Evolutionary conservation across 345 rosid genomes (phyloP).

Genomic region (Euclidium syriacum): DNA sequence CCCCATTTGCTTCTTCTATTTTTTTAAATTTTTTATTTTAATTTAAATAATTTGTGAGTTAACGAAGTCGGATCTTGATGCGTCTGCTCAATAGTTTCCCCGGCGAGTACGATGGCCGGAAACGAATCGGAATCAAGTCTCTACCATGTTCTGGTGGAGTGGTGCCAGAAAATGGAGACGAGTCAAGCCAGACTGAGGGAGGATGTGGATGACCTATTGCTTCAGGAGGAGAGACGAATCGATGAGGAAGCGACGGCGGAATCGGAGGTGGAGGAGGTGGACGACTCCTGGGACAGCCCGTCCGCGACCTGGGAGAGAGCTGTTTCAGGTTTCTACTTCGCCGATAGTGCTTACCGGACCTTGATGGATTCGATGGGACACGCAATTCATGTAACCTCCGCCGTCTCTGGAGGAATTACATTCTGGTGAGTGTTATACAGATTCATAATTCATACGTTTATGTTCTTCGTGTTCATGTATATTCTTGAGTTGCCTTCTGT

Average conservation of each 20-base stretch:
- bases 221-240: conserved; percentile 25
- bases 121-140: conserved; percentile 28
- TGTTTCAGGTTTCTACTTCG: conserved; percentile 40
- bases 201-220: conserved; percentile 41
- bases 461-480: not conserved
- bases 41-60: not conserved
- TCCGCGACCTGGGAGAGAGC: conserved; percentile 29
- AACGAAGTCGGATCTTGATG: conserved; percentile 6
- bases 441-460: not conserved
- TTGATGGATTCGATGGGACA: conserved; percentile 73
- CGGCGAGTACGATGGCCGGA: conserved; percentile 40
- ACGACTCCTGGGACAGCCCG: conserved; percentile 29
- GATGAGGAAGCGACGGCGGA: not conserved
- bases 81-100: conserved; percentile 21
- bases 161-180: conserved; percentile 58
- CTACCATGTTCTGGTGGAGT: conserved; percentile 50
- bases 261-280: conserved; percentile 4
- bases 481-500: not conserved
- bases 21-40: not conserved
- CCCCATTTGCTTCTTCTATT: not conserved
- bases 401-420: conserved; percentile 49
- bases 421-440: conserved; percentile 46
- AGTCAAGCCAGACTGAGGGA: conserved; percentile 48
- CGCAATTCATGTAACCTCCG: conserved; percentile 59
- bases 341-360: conserved; percentile 51